Base-by-base conservation (phyloP, 306 rosid species). In the Ormosia semicastrata region DNA sequence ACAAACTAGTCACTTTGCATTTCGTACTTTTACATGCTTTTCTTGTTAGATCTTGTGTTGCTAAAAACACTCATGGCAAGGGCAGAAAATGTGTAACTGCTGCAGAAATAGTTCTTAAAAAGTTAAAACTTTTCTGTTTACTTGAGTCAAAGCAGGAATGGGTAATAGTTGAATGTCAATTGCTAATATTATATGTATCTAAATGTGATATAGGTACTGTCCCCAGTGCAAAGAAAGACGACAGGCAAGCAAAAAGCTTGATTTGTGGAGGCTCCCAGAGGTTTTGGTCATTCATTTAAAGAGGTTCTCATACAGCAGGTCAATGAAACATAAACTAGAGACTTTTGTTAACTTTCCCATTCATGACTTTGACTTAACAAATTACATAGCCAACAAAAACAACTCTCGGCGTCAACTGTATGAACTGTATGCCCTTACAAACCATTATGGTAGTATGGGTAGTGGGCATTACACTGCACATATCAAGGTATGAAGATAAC, bases 391-490 rank as follows among this genome's bases (percentile, higher is more conserved):
- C 73, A 92, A 92, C 85, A 93, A 95, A 86, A 90, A 89, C 90
- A 93, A 86, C 78, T 87, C 93, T 43, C 87, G 79, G 30, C 93
- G 89, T 7, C 97, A 95, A 82, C 91, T 93, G 9, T 95, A 90
- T 39, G 97, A 93, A 83, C 90, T 95, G 13, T 95, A 95, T 62
- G 97, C 99, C 73, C 91, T 95, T 60, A 95, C 93, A 66, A 95
- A 95, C 86, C 98, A 95, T 84, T 92, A 92, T 84, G 99, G 99
- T n/a, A 88, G 97, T 73, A 93, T 95, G 99, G 99, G 99, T 75
- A 92, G 99, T 73, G 99, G 99, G 30, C 99, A 95, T 79, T 95
- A 95, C 86, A 95, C 98, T 78, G 98, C 99, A 59, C 92, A 93
- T 87, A 95, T 95, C 75, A 95, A 93, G 98, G 99, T 93, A 83